Percentiles rank a stretch among this genome's conserved stretches.
Evolutionary conservation across 225 moss, liverwort and hornwort genomes (phyloP).

Genomic region (Pseudoscleropodium purum): DNA sequence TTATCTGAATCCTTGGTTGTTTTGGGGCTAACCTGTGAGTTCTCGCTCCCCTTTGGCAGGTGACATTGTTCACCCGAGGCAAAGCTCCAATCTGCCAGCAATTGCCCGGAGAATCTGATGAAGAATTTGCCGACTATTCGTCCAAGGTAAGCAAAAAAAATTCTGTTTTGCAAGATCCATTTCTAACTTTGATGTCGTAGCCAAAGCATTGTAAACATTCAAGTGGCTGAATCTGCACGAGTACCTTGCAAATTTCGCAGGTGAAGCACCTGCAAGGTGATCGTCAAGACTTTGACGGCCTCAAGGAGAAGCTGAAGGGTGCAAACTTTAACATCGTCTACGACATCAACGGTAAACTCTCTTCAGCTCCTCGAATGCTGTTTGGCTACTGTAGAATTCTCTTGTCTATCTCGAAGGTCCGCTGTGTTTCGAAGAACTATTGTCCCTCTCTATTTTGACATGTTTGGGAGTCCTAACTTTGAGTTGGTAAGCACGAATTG

Average conservation of each 20-base stretch:
- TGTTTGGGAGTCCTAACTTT: not conserved
- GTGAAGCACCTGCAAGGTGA: constrained; percentile 99
- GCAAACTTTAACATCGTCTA: constrained; percentile 80
- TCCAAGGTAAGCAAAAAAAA: constrained; percentile 45
- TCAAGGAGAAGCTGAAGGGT: constrained; percentile 66
- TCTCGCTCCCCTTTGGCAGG: constrained; percentile 19
- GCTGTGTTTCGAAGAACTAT: not conserved
- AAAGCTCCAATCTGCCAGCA: constrained; percentile 80
- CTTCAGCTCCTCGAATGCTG: not conserved
- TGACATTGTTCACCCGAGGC: constrained; percentile 91
- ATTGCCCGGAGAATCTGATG: constrained; percentile 79
- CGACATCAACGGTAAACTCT: constrained; percentile 77
- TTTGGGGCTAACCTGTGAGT: not conserved
- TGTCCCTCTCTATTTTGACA: not conserved
- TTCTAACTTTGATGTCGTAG: not conserved
- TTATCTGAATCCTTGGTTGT: not conserved
- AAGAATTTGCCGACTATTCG: constrained; percentile 67
- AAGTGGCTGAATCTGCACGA: not conserved
- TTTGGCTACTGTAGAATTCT: not conserved
- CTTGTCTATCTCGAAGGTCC: not conserved
- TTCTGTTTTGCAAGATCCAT: not conserved
- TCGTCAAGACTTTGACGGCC: constrained; percentile 79
- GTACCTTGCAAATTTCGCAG: constrained; percentile 11
- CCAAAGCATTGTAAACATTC: not conserved
- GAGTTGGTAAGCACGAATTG: not conserved